Conservation (phyloP, 2,329 filamentous ascomycete genomes). For the Ampelomyces quisqualis region DNA sequence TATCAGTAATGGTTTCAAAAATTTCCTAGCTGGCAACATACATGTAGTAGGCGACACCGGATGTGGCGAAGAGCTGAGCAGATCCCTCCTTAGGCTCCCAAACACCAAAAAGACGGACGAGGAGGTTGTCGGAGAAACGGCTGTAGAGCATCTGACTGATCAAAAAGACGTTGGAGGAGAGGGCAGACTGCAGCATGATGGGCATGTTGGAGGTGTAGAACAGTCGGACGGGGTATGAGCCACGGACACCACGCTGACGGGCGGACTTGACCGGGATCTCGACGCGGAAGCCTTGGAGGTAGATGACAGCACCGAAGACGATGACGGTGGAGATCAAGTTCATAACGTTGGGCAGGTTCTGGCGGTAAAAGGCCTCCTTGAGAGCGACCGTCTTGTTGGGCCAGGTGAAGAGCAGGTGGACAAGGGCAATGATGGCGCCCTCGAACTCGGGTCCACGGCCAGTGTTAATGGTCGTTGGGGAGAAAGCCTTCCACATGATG, state of each 20-base stretch:
- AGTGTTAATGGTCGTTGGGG: slow-evolving; percentile 98
- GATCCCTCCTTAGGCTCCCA: slow-evolving; percentile 98
- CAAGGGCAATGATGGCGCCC: slow-evolving; percentile 94
- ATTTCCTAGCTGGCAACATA: slow-evolving; percentile 19
- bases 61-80: slow-evolving; percentile 89
- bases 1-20: slow-evolving; percentile 14
- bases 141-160: slow-evolving; percentile 99
- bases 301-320: slow-evolving; percentile 97
- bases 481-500: slow-evolving; percentile 99
- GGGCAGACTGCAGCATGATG: slow-evolving; percentile 98
- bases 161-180: slow-evolving; percentile 98
- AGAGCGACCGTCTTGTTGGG: slow-evolving; percentile 98
- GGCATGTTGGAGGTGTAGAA: slow-evolving; percentile 99
- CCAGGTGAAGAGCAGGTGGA: slow-evolving; percentile 98
- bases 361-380: slow-evolving; percentile 97
- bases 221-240: slow-evolving; percentile 95
- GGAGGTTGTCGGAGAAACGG: slow-evolving; percentile 97
- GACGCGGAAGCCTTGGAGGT: slow-evolving; percentile 98
- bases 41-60: slow-evolving; percentile 99
- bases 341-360: slow-evolving; percentile 99
- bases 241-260: slow-evolving; percentile 96
- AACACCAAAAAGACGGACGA: slow-evolving; percentile 94
- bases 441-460: slow-evolving; percentile 98
- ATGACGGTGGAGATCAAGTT: slow-evolving; percentile 90
- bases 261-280: slow-evolving; percentile 99